Conservation (phyloP, 495 filamentous ascomycete species). For the Delitschia confertaspora region DNA sequence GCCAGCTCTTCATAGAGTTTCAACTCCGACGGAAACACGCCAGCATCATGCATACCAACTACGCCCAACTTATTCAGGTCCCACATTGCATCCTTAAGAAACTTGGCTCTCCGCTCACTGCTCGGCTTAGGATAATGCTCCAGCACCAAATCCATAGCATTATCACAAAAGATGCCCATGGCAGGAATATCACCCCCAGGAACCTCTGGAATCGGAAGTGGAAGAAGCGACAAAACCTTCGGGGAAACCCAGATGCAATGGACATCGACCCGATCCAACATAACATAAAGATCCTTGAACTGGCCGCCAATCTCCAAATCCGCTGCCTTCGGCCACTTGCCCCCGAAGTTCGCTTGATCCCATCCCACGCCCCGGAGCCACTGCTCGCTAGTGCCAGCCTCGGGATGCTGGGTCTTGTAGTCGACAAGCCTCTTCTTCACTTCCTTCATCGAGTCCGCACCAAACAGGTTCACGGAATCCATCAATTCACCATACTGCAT, state of each 20-base stretch:
- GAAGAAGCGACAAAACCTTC: slow-evolving; percentile 48
- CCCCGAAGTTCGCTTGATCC: slow-evolving; percentile 52
- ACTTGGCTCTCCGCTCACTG: slow-evolving; percentile 39
- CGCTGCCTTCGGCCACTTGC: slow-evolving; percentile 52
- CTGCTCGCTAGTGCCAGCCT: slow-evolving; percentile 38
- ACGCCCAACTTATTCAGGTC: slow-evolving; percentile 51
- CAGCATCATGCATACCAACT: slow-evolving; percentile 56
- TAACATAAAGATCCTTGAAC: slow-evolving; percentile 48
- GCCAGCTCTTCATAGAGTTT: slow-evolving; percentile 43
- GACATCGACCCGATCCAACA: slow-evolving; percentile 58
- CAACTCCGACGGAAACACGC: slow-evolving; percentile 44
- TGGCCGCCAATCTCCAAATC: slow-evolving; percentile 44
- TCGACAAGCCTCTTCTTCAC: slow-evolving; percentile 39
- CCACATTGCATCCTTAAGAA: slow-evolving; percentile 46
- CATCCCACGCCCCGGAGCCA: slow-evolving; percentile 58
- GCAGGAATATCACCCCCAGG: slow-evolving; percentile 56
- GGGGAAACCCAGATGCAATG: slow-evolving; percentile 58
- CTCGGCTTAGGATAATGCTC: slow-evolving; percentile 47
- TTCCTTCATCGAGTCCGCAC: slow-evolving; percentile 41
- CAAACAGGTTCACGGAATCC: slow-evolving; percentile 51
- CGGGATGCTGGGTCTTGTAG: slow-evolving; percentile 39
- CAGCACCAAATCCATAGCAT: slow-evolving; percentile 54
- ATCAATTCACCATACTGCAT: slow-evolving; percentile 56
- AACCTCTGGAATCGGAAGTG: slow-evolving; percentile 42
- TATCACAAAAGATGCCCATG: slow-evolving; percentile 61